phyloP scores from a whole-genome alignment of 352 stramenopile species.

The Phytophthora crassamura region DNA sequence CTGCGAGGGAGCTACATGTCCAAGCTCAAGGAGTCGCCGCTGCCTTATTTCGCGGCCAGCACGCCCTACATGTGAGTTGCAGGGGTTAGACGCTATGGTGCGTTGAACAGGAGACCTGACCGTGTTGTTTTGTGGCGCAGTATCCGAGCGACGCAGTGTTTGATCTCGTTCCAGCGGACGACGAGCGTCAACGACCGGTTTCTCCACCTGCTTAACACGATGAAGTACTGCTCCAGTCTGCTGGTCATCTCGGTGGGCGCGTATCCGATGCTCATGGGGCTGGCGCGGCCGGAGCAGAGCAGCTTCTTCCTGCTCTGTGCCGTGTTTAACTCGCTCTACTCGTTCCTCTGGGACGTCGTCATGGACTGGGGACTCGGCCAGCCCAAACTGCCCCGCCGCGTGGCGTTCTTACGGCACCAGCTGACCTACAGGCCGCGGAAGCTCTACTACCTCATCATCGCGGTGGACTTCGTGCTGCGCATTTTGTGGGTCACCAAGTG shows the following conservation, averaged over 20 bases:
- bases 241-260: conserved; percentile 81
- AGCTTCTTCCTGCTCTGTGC: conserved; percentile 81
- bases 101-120: background rate
- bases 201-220: conserved; percentile 84
- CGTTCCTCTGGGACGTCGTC: conserved; percentile 97
- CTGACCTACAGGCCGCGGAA: conserved; percentile 62
- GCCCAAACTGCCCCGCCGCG: conserved; percentile 49
- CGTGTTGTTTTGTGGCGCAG: conserved; percentile 32
- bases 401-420: conserved; percentile 69
- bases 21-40: conserved; percentile 76
- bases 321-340: conserved; percentile 95
- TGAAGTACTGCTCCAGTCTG: conserved; percentile 88
- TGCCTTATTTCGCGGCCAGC: conserved; percentile 78
- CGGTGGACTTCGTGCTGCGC: conserved; percentile 92
- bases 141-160: conserved; percentile 80
- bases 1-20: conserved; percentile 61
- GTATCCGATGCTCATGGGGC: conserved; percentile 74
- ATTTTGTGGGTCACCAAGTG: conserved; percentile 96
- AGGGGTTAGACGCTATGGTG: background rate
- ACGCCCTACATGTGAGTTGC: conserved; percentile 72
- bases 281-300: conserved; percentile 55
- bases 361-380: conserved; percentile 97
- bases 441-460: conserved; percentile 94
- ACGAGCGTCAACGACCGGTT: conserved; percentile 74
- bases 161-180: conserved; percentile 85